phyloP scores from a whole-genome alignment of 2,329 filamentous ascomycete genomes.

The Xylaria sp. region DNA sequence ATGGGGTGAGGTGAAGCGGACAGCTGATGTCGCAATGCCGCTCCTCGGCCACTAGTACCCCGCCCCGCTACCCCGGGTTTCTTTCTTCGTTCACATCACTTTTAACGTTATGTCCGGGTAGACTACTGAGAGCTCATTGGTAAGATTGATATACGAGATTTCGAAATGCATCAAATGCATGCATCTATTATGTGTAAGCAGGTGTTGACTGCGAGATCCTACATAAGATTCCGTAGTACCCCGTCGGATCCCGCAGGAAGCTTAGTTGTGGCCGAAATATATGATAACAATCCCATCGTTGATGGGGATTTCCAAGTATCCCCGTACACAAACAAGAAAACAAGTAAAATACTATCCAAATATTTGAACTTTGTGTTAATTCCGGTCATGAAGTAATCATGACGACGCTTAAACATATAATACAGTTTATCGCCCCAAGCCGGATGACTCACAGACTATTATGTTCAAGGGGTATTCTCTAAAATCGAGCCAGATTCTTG shows the following conservation, averaged over 20 bases:
- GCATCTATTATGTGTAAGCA: not conserved
- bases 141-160: not conserved
- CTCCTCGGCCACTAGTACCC: slow-evolving; percentile 28
- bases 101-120: not conserved
- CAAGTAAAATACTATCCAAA: not conserved
- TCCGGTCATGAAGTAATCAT: not conserved
- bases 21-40: slow-evolving; percentile 35
- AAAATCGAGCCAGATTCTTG: not conserved
- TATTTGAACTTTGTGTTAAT: slow-evolving; percentile 4
- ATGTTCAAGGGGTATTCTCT: not conserved
- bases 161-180: slow-evolving; percentile 3
- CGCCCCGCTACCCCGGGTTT: slow-evolving; percentile 1
- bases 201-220: not conserved
- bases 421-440: slow-evolving; percentile 6
- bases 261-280: not conserved
- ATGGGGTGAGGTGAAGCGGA: slow-evolving; percentile 21
- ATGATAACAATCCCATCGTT: not conserved
- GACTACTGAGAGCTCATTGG: slow-evolving; percentile 12
- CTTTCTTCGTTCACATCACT: not conserved
- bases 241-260: not conserved
- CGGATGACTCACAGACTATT: not conserved
- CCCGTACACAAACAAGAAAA: not conserved
- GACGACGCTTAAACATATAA: slow-evolving; percentile 18
- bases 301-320: not conserved
- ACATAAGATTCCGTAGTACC: not conserved